Conservation (phyloP, 1,139 yeast species). For the Debaryomycetaceae sp. region DNA sequence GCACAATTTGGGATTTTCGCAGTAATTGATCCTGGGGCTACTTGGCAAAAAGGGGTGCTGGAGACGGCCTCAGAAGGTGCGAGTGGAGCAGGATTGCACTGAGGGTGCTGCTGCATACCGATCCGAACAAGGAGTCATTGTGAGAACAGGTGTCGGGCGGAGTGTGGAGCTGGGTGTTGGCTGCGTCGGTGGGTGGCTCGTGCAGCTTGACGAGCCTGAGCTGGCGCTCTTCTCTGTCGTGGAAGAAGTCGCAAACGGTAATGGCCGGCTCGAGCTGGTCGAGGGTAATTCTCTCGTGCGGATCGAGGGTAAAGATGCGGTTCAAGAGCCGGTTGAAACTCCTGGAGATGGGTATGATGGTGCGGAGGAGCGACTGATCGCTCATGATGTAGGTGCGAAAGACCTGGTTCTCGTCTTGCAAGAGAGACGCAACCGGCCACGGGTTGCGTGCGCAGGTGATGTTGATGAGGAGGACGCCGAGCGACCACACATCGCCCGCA, state of each 20-base stretch:
- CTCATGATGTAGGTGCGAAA: constrained; percentile 44
- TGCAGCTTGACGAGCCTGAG: background rate
- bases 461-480: constrained; percentile 78
- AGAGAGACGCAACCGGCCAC: constrained; percentile 76
- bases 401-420: constrained; percentile 52
- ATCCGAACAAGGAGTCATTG: background rate
- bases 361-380: constrained; percentile 24
- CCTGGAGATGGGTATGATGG: constrained; percentile 62
- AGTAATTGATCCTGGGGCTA: background rate
- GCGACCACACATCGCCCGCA: constrained; percentile 86
- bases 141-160: background rate
- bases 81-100: background rate
- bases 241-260: constrained; percentile 37
- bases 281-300: constrained; percentile 58
- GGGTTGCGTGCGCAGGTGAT: constrained; percentile 84
- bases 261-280: constrained; percentile 42
- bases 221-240: constrained; percentile 12
- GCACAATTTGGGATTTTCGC: background rate
- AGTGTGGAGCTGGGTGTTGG: background rate
- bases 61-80: background rate
- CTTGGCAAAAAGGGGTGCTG: background rate
- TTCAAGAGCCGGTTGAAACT: constrained; percentile 57
- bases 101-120: background rate
- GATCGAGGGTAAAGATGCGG: constrained; percentile 57
- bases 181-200: background rate